Evolutionary conservation across 2,329 filamentous ascomycete genomes (phyloP).

Genomic region (Herpotrichia juniperi): DNA sequence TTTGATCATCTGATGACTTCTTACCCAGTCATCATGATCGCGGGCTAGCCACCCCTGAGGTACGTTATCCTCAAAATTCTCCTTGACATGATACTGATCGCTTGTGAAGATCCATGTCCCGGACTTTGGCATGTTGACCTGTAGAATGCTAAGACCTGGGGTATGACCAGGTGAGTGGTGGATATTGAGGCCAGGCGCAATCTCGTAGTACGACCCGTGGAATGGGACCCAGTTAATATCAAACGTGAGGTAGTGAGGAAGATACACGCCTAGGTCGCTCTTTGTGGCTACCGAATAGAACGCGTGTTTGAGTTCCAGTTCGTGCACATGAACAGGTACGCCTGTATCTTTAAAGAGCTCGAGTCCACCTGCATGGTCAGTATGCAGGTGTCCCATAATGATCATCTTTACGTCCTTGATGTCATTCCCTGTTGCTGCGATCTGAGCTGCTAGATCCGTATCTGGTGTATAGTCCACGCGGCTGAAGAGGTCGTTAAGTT

Average conservation of each 20-base stretch:
- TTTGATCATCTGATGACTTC: slow-evolving; percentile 38
- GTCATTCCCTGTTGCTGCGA: slow-evolving; percentile 36
- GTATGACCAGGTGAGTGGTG: slow-evolving; percentile 46
- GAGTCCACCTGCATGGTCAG: slow-evolving; percentile 45
- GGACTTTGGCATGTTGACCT: slow-evolving; percentile 41
- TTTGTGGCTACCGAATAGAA: slow-evolving; percentile 46
- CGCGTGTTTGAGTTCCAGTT: slow-evolving; percentile 46
- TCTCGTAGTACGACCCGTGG: slow-evolving; percentile 36
- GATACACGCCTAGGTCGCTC: slow-evolving; percentile 39
- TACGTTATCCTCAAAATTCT: slow-evolving; percentile 41
- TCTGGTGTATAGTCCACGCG: slow-evolving; percentile 31
- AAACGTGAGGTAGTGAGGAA: slow-evolving; percentile 45
- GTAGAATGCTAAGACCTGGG: slow-evolving; percentile 42
- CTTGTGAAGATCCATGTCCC: slow-evolving; percentile 47
- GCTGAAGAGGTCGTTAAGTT: slow-evolving; percentile 40
- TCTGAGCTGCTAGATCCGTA: slow-evolving; percentile 30
- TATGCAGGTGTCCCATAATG: slow-evolving; percentile 45
- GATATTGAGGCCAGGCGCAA: slow-evolving; percentile 41
- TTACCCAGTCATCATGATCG: slow-evolving; percentile 44
- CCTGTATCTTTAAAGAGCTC: slow-evolving; percentile 42
- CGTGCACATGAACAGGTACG: slow-evolving; percentile 45
- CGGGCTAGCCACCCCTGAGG: slow-evolving; percentile 47
- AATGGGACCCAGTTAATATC: slow-evolving; percentile 47
- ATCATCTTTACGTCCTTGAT: slow-evolving; percentile 46
- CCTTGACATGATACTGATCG: slow-evolving; percentile 46